Evolutionary conservation across 306 rosid species (phyloP), one percentile per base, ranked within the genome.

Genomic region (Hippophae gyantsensis): DNA sequence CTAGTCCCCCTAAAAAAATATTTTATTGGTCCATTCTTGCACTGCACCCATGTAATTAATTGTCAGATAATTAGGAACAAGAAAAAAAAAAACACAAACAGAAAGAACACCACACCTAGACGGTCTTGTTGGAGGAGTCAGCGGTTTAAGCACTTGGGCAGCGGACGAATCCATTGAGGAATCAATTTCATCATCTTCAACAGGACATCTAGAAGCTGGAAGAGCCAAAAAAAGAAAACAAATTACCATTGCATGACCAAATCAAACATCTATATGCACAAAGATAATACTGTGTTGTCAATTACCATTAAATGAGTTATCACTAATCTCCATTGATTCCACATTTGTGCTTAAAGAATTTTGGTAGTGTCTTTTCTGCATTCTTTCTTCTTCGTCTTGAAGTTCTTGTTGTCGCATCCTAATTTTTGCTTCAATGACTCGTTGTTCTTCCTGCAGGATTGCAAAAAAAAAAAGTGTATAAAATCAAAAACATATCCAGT

Each of bases 351-450:
- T 68, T 13, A 81, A 67, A 62, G 84, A 73, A 75, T 74, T 75
- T 57, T 55, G 54, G 70, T 85, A 90, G 65, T 75, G 78, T 73
- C 94, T 85, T 78, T 82, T 84, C 61, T 78, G 88, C 83, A 84
- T 73, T 84, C 94, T 88, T 60, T 85, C 95, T 70, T 84, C 95
- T 67, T 93, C 99, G 68, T 86, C 97, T 73, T 67, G 85, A 67
- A 93, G 77, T 76, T 93, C 95, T 67, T 88, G 83, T 74, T 78
- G 88, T 42, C 89, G 89, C 65, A 88, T 93, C 81, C 97, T 93
- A 68, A 93, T 88, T 81, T 88, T 88, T 43, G 99, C 99, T 79
- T 93, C 99, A 58, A 93, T 93, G 66, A 93, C 99, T 48, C 99
- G 93, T 54, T 93, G 99, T 77, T 93, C 99, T 71, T 93, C 99